These are phyloP conservation scores for Taphrina populina DNA, from an alignment of 1,139 yeast species.

Conservation along the genomic window DNA sequence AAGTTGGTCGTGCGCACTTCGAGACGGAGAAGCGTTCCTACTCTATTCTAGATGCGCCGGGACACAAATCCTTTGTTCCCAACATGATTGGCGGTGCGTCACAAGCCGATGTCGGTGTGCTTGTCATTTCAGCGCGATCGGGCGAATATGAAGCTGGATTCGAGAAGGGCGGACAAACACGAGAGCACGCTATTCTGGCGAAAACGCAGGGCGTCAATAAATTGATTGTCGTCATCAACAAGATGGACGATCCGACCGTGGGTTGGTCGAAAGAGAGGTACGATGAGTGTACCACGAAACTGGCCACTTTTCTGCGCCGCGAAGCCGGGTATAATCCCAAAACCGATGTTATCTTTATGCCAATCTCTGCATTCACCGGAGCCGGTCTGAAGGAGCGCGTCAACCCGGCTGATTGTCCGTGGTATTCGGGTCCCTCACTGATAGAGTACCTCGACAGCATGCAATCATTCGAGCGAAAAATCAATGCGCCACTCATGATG, in stretches of 20 bases:
- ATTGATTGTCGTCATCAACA: slow-evolving; percentile 88
- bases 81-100: slow-evolving; percentile 99
- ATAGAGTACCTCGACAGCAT: slow-evolving; percentile 83
- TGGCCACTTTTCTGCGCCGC: slow-evolving; percentile 66
- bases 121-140: slow-evolving; percentile 95
- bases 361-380: slow-evolving; percentile 97
- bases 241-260: slow-evolving; percentile 98
- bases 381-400: slow-evolving; percentile 92
- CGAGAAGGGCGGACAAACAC: slow-evolving; percentile 98
- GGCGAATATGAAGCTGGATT: slow-evolving; percentile 99
- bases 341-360: slow-evolving; percentile 80
- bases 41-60: slow-evolving; percentile 98
- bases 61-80: slow-evolving; percentile 97
- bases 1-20: slow-evolving; percentile 95
- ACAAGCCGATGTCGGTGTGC: slow-evolving; percentile 96
- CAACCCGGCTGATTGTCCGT: slow-evolving; percentile 67
- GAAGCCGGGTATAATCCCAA: slow-evolving; percentile 72
- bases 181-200: slow-evolving; percentile 97
- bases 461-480: slow-evolving; percentile 78
- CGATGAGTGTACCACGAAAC: slow-evolving; percentile 86
- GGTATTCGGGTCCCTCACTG: slow-evolving; percentile 92
- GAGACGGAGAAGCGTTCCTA: slow-evolving; percentile 98
- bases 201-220: slow-evolving; percentile 97
- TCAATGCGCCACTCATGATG: slow-evolving; percentile 94
- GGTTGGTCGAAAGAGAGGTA: slow-evolving; percentile 91